phyloP scores from a whole-genome alignment of 139 green algal species.

The Picochlorum sp. region DNA sequence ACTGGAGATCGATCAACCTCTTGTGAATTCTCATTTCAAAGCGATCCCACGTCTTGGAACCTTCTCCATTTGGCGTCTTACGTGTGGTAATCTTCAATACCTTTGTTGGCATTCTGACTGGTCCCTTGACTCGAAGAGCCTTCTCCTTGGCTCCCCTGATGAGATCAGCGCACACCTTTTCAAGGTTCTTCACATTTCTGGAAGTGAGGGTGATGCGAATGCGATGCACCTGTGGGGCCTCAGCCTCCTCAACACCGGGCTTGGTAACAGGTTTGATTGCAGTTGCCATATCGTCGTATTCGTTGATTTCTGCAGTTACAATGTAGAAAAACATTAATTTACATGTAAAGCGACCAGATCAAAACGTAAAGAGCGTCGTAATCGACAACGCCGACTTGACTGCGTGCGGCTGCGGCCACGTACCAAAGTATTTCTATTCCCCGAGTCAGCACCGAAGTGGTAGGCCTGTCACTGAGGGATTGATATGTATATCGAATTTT shows the following conservation, averaged over 20 bases:
- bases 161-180: slow-evolving; percentile 98
- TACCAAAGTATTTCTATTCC: slow-evolving; percentile 18
- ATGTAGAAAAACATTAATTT: too few relatives aligned
- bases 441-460: slow-evolving; percentile 29
- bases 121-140: slow-evolving; percentile 95
- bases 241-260: slow-evolving; percentile 63
- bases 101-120: slow-evolving; percentile 98
- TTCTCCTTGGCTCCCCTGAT: slow-evolving; percentile 98
- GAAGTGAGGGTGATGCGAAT: slow-evolving; percentile 99
- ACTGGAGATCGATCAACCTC: slow-evolving; percentile 97
- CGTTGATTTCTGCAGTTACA: background rate
- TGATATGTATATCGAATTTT: background rate
- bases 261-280: slow-evolving; percentile 41
- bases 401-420: background rate
- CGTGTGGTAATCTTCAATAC: slow-evolving; percentile 91
- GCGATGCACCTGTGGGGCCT: slow-evolving; percentile 59
- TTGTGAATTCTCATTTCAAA: slow-evolving; percentile 99
- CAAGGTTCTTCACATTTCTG: slow-evolving; percentile 89
- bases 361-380: too few relatives aligned
- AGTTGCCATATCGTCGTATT: slow-evolving; percentile 33
- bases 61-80: slow-evolving; percentile 97
- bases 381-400: too few relatives aligned
- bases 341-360: too few relatives aligned
- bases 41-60: slow-evolving; percentile 98
- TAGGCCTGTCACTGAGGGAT: slow-evolving; percentile 35